Conservation (phyloP, 169 alveolate species). For the Eimeria praecox region DNA sequence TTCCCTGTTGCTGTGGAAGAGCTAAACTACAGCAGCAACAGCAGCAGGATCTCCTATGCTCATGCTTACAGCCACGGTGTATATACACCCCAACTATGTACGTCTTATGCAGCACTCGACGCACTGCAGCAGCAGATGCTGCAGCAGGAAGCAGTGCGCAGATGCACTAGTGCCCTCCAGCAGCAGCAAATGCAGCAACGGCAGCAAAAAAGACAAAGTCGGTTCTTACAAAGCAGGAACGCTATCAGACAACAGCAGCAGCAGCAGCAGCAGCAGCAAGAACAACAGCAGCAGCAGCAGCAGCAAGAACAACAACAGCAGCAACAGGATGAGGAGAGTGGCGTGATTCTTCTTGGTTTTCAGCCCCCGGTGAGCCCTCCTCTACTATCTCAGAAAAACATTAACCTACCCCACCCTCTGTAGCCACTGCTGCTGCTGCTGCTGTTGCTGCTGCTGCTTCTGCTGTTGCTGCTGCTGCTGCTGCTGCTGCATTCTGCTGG, state of each 20-base stretch:
- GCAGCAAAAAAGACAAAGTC: slow-evolving; percentile 27
- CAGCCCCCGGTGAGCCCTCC: slow-evolving; percentile 1
- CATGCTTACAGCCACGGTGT: background rate
- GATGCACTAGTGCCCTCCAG: slow-evolving; percentile 36
- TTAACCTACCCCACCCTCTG: background rate
- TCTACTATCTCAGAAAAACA: background rate
- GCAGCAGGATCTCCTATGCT: background rate
- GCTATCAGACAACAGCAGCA: slow-evolving; percentile 9
- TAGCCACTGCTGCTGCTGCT: background rate
- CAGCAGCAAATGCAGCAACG: slow-evolving; percentile 51
- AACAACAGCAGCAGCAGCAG: slow-evolving; percentile 52
- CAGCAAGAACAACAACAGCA: slow-evolving; percentile 29
- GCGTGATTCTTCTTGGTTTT: background rate
- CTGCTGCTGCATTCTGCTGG: slow-evolving; percentile 7
- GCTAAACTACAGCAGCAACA: slow-evolving; percentile 2
- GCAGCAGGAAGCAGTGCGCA: slow-evolving; percentile 54
- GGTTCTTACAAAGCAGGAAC: background rate
- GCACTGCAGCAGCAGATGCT: slow-evolving; percentile 56
- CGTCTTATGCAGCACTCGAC: slow-evolving; percentile 48
- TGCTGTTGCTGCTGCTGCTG: slow-evolving; percentile 10
- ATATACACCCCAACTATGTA: slow-evolving; percentile 15
- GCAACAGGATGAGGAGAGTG: slow-evolving; percentile 32
- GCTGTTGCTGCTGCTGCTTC: background rate
- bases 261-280: slow-evolving; percentile 26
- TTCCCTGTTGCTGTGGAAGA: background rate